Conservation (phyloP, 2,329 filamentous ascomycete species). For the Cadophora sp. region DNA sequence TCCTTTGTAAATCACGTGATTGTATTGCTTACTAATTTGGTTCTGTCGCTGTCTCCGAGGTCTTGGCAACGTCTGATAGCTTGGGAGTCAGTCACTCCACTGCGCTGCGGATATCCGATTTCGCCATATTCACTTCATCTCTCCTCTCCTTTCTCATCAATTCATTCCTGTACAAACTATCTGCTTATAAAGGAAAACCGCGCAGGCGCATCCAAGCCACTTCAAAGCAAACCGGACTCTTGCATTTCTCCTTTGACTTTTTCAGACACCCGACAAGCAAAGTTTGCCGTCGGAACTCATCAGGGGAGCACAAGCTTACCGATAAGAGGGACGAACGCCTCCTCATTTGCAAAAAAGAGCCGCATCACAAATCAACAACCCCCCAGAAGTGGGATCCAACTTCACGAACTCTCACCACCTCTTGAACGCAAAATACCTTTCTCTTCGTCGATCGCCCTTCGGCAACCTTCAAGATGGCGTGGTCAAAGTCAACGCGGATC, state of each 20-base stretch:
- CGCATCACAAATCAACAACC: constrained; percentile 10
- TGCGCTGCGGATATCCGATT: neutral
- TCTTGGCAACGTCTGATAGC: neutral
- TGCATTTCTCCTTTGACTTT: neutral
- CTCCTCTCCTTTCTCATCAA: neutral
- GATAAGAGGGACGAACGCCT: constrained; percentile 4
- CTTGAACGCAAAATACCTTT: no score
- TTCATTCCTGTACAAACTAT: constrained; percentile 1
- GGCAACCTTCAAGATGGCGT: constrained; percentile 65
- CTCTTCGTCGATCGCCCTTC: constrained; percentile 10
- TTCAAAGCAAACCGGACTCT: neutral
- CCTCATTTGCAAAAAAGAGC: constrained; percentile 4
- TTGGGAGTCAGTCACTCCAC: neutral
- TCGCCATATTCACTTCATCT: neutral
- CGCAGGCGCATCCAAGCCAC: constrained; percentile 6
- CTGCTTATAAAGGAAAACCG: neutral
- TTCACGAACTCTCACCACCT: neutral
- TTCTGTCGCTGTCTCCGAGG: neutral
- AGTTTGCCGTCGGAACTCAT: neutral
- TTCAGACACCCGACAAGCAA: neutral
- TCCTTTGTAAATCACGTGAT: neutral
- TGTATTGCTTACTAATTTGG: neutral
- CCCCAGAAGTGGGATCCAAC: constrained; percentile 9
- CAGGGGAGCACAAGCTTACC: neutral
- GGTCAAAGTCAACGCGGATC: constrained; percentile 93